These are phyloP conservation scores for Kuraishia borneana DNA, from an alignment of 805 yeast species.

Conservation along the genomic window DNA sequence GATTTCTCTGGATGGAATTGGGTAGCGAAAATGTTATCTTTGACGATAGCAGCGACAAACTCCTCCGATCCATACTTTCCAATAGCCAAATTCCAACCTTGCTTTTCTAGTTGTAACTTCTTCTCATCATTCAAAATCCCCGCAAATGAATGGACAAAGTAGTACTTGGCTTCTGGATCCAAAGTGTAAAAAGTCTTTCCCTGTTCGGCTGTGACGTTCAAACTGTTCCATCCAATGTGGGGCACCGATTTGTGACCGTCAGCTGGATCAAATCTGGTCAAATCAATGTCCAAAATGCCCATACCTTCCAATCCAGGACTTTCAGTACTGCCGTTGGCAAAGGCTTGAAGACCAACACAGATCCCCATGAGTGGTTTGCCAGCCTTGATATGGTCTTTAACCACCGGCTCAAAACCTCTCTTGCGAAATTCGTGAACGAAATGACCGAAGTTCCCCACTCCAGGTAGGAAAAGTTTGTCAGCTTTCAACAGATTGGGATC, in stretches of 20 bases:
- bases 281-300: constrained; percentile 37
- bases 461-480: constrained; percentile 68
- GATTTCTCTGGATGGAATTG: constrained; percentile 99
- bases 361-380: constrained; percentile 93
- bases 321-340: constrained; percentile 70
- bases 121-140: constrained; percentile 40
- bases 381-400: constrained; percentile 53
- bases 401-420: constrained; percentile 54
- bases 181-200: constrained; percentile 43
- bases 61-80: constrained; percentile 68
- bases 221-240: constrained; percentile 87
- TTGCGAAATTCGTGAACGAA: constrained; percentile 61
- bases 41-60: constrained; percentile 74
- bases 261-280: constrained; percentile 50
- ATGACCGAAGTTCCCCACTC: constrained; percentile 96
- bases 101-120: constrained; percentile 17
- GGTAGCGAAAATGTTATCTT: constrained; percentile 80
- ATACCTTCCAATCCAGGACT: constrained; percentile 49
- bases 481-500: constrained; percentile 43
- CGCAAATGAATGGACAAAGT: constrained; percentile 93
- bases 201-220: constrained; percentile 9
- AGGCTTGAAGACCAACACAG: constrained; percentile 90
- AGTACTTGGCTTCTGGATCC: constrained; percentile 60
- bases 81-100: constrained; percentile 64
- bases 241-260: constrained; percentile 69